Conservation (phyloP, 169 alveolate species). For the Amoebophrya sp. region DNA sequence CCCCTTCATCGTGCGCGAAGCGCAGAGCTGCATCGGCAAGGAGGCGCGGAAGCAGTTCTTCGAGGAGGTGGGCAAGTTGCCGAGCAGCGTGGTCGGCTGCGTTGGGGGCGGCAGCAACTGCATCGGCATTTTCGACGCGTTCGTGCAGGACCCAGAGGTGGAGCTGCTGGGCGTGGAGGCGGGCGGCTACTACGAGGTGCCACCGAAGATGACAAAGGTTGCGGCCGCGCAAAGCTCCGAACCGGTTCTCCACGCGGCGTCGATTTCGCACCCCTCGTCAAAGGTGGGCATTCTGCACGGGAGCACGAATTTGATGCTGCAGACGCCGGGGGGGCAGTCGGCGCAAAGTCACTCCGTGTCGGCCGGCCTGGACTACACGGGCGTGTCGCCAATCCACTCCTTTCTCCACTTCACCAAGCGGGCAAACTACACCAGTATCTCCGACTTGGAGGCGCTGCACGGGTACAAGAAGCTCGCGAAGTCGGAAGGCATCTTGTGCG, state of each 20-base stretch:
- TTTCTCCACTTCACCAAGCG: too few relatives aligned
- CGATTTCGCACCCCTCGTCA: background rate
- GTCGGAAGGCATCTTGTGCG: too few relatives aligned
- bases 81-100: constrained; percentile 6
- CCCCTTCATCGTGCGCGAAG: background rate
- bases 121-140: constrained; percentile 15
- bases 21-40: background rate
- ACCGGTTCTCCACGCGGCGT: too few relatives aligned
- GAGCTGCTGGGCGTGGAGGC: constrained; percentile 20
- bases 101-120: constrained; percentile 24
- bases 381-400: background rate
- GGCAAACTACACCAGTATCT: too few relatives aligned
- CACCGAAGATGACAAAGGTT: background rate
- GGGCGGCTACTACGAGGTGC: background rate
- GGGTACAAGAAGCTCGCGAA: too few relatives aligned
- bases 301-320: background rate
- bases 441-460: too few relatives aligned
- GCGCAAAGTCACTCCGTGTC: background rate
- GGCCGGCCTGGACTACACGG: constrained; percentile 17
- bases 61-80: background rate
- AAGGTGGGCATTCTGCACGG: constrained; percentile 12
- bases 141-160: constrained; percentile 2
- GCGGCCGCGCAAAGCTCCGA: too few relatives aligned
- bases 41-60: background rate
- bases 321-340: background rate